These are phyloP conservation scores for Cercophora newfieldiana DNA, from an alignment of 495 filamentous ascomycete species.

Conservation along the genomic window DNA sequence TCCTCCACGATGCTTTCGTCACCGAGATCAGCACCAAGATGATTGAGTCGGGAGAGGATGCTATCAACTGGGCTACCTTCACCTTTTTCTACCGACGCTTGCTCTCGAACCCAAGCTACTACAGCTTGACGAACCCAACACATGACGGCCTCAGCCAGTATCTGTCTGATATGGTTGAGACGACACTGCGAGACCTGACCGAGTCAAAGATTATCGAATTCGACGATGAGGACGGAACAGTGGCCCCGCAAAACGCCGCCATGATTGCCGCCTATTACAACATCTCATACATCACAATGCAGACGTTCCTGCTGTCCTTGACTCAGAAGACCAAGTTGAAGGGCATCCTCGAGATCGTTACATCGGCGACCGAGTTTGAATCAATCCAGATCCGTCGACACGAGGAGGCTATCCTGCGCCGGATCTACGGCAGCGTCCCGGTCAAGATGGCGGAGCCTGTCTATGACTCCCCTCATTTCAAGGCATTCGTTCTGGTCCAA, in stretches of 20 bases:
- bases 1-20: constrained; percentile 93
- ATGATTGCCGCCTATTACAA: constrained; percentile 99
- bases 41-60: constrained; percentile 93
- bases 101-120: constrained; percentile 96
- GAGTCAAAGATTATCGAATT: constrained; percentile 96
- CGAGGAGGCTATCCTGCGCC: constrained; percentile 83
- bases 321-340: constrained; percentile 88
- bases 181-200: constrained; percentile 83
- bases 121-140: constrained; percentile 83
- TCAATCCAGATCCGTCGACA: constrained; percentile 91
- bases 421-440: constrained; percentile 90
- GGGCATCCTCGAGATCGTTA: constrained; percentile 94
- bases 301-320: constrained; percentile 97
- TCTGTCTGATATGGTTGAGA: constrained; percentile 93
- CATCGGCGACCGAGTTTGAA: constrained; percentile 95
- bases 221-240: constrained; percentile 92
- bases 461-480: constrained; percentile 96
- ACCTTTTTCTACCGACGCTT: constrained; percentile 98
- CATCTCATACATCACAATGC: constrained; percentile 99
- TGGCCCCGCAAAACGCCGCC: constrained; percentile 87
- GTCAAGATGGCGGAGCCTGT: constrained; percentile 87
- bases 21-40: constrained; percentile 93
- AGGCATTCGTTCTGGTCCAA: constrained; percentile 93
- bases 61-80: constrained; percentile 96
- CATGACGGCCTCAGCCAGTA: constrained; percentile 93